phyloP scores from a whole-genome alignment of 2,329 filamentous ascomycete genomes.

The Zasmidium angulare region DNA sequence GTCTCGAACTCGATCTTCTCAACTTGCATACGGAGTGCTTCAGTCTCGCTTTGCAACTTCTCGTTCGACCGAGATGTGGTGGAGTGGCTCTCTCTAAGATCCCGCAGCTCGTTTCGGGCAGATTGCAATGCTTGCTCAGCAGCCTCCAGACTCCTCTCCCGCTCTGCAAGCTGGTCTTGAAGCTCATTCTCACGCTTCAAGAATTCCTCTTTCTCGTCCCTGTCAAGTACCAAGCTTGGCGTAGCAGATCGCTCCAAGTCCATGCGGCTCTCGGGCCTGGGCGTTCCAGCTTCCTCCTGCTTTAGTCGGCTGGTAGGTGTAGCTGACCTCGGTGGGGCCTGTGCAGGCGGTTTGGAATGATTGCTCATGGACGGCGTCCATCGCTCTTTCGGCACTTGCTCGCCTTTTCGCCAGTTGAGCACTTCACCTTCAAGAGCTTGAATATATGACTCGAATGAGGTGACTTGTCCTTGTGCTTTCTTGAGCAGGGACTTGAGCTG shows the following conservation, averaged over 20 bases:
- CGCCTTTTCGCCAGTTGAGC: slow-evolving; percentile 81
- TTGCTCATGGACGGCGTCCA: slow-evolving; percentile 71
- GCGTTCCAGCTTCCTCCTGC: slow-evolving; percentile 49
- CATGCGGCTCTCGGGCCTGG: slow-evolving; percentile 62
- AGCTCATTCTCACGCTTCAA: slow-evolving; percentile 92
- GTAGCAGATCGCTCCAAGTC: slow-evolving; percentile 79
- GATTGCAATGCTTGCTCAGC: slow-evolving; percentile 80
- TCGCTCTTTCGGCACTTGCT: slow-evolving; percentile 81
- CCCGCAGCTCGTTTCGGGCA: slow-evolving; percentile 79
- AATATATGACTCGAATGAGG: slow-evolving; percentile 85
- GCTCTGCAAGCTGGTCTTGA: slow-evolving; percentile 93
- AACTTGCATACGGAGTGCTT: slow-evolving; percentile 93
- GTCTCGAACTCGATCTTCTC: slow-evolving; percentile 94
- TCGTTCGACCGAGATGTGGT: slow-evolving; percentile 89
- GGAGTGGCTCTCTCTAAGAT: slow-evolving; percentile 81
- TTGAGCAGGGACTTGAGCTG: slow-evolving; percentile 92
- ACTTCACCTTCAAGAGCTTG: slow-evolving; percentile 81
- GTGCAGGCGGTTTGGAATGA: slow-evolving; percentile 41
- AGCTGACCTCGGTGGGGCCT: slow-evolving; percentile 54
- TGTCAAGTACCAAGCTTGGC: slow-evolving; percentile 83
- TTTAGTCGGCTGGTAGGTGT: slow-evolving; percentile 58
- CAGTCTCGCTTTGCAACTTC: slow-evolving; percentile 77
- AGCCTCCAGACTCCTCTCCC: slow-evolving; percentile 75
- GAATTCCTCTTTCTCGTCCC: slow-evolving; percentile 96
- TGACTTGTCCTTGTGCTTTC: slow-evolving; percentile 87